Conservation (phyloP, 2,329 filamentous ascomycete genomes). For the Stagonosporopsis chrysanthemi region DNA sequence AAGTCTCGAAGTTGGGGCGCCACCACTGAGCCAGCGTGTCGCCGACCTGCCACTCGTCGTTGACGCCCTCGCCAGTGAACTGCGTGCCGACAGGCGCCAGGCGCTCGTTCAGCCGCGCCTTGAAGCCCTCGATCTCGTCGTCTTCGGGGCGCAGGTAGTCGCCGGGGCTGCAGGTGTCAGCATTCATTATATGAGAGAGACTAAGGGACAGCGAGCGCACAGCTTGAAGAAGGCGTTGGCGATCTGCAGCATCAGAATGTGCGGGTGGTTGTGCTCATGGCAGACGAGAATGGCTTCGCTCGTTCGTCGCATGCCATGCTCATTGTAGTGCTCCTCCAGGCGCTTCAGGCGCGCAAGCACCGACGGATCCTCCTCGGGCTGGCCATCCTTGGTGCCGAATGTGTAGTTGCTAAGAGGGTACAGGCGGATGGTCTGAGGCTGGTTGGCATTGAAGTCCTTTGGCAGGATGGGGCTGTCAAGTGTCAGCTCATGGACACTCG, state of each 20-base stretch:
- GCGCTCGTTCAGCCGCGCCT: slow-evolving; percentile 87
- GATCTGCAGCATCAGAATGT: slow-evolving; percentile 98
- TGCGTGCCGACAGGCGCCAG: slow-evolving; percentile 89
- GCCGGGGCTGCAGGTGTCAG: slow-evolving; percentile 67
- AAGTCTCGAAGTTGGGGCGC: slow-evolving; percentile 98
- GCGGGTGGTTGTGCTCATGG: slow-evolving; percentile 98
- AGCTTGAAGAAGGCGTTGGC: slow-evolving; percentile 99
- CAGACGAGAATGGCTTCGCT: slow-evolving; percentile 97
- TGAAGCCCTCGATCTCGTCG: slow-evolving; percentile 95
- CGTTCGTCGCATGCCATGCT: slow-evolving; percentile 94
- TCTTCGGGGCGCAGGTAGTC: slow-evolving; percentile 91
- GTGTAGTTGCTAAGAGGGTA: slow-evolving; percentile 98
- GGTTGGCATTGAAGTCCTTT: slow-evolving; percentile 84
- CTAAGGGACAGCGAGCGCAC: slow-evolving; percentile 36
- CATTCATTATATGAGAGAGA: neutral
- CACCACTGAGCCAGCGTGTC: slow-evolving; percentile 98
- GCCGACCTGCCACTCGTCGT: slow-evolving; percentile 92
- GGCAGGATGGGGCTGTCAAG: slow-evolving; percentile 73
- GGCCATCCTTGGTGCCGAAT: slow-evolving; percentile 97
- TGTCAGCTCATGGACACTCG: slow-evolving; percentile 9
- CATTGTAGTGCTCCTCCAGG: slow-evolving; percentile 91
- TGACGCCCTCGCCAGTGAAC: slow-evolving; percentile 82
- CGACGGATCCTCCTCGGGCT: slow-evolving; percentile 96
- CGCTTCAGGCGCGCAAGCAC: slow-evolving; percentile 91
- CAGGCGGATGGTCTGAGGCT: slow-evolving; percentile 87